Conservation (phyloP, 495 filamentous ascomycete species). For the Neurospora sp. region DNA sequence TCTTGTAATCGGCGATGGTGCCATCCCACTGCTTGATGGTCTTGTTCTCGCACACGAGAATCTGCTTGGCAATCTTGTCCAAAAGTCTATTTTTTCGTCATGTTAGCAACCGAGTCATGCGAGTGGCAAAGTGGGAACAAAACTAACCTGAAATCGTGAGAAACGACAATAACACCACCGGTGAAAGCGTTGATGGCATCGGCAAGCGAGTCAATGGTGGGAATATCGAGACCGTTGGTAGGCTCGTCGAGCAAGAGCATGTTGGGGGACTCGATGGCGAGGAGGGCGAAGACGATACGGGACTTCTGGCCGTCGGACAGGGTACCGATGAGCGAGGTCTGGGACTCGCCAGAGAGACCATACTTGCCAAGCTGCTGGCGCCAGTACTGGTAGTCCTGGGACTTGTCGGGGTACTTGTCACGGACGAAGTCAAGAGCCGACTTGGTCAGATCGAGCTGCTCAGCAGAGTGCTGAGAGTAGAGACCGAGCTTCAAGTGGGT, state of each 20-base stretch:
- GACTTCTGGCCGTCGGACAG: constrained; percentile 95
- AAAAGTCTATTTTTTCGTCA: constrained; percentile 55
- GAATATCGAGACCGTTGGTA: constrained; percentile 98
- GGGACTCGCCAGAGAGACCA: constrained; percentile 79
- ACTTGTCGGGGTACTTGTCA: constrained; percentile 81
- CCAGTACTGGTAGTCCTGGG: constrained; percentile 99
- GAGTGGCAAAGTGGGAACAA: neutral
- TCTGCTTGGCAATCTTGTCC: constrained; percentile 99
- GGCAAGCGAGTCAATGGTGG: constrained; percentile 93
- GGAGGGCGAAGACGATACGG: constrained; percentile 92
- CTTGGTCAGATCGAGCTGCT: constrained; percentile 97
- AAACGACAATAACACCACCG: constrained; percentile 95
- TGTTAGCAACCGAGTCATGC: neutral
- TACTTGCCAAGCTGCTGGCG: constrained; percentile 92
- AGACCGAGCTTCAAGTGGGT: constrained; percentile 97
- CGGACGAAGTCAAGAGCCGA: constrained; percentile 94
- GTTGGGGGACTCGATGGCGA: constrained; percentile 94
- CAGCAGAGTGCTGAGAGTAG: constrained; percentile 96
- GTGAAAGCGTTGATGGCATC: constrained; percentile 95
- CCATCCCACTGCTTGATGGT: constrained; percentile 84
- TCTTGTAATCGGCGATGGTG: constrained; percentile 90
- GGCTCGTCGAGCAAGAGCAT: constrained; percentile 98
- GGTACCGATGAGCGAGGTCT: constrained; percentile 96
- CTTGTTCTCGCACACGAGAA: constrained; percentile 97
- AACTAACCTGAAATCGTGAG: constrained; percentile 90